Conservation (phyloP, 352 stramenopile species). For the Thraustotheca clavata region DNA sequence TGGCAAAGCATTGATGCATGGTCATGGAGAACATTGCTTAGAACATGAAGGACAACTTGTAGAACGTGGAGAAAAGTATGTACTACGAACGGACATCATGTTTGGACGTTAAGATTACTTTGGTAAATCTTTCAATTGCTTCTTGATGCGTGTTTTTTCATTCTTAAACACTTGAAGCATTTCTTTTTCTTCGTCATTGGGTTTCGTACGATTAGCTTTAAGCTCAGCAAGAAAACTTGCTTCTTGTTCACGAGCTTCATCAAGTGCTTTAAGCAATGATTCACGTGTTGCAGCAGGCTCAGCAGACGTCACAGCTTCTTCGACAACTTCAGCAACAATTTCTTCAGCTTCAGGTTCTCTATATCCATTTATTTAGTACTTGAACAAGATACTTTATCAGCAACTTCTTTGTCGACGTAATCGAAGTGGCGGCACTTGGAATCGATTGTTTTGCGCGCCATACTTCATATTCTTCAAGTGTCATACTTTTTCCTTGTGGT, state of each 20-base stretch:
- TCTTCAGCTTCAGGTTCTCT: constrained; percentile 28
- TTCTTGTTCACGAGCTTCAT: constrained; percentile 71
- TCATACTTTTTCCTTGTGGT: constrained; percentile 74
- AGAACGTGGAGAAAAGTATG: constrained; percentile 52
- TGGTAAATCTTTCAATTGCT: constrained; percentile 50
- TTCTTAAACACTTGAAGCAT: constrained; percentile 83
- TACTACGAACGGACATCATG: constrained; percentile 77
- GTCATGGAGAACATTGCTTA: constrained; percentile 63
- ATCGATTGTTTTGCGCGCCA: constrained; percentile 68
- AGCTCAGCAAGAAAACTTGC: constrained; percentile 67
- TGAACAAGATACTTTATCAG: background rate
- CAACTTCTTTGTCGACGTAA: constrained; percentile 33
- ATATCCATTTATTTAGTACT: background rate
- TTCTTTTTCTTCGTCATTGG: constrained; percentile 63
- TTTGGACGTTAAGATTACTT: constrained; percentile 22
- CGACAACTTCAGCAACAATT: constrained; percentile 24
- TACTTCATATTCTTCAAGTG: constrained; percentile 77
- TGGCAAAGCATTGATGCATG: constrained; percentile 58
- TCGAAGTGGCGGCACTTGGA: constrained; percentile 27
- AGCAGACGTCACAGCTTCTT: background rate
- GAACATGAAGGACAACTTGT: constrained; percentile 66
- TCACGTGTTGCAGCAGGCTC: constrained; percentile 10
- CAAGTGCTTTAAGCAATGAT: constrained; percentile 65
- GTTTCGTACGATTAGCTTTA: constrained; percentile 39
- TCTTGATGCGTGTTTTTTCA: constrained; percentile 77